Base-by-base conservation (phyloP, 352 stramenopile species). In the Phytophthora pistaciae region DNA sequence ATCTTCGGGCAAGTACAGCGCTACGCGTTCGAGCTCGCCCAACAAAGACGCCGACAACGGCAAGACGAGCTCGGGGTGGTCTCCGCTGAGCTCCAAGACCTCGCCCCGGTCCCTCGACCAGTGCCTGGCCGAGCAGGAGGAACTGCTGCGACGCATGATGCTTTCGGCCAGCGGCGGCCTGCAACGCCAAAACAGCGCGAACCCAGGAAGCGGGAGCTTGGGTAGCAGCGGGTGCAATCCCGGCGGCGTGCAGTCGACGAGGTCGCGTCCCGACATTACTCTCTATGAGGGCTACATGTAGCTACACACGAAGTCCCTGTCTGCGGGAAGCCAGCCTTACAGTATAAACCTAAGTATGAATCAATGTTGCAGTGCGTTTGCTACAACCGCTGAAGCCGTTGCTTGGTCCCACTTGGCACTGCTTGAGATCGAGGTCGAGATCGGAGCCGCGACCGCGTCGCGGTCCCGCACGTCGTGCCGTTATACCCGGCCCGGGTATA, bases 81-180 rank as follows among this genome's bases (percentile, higher is more conserved):
- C 53, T 71, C 50, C 68, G 29, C 49, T 73, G 23, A 25, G 20
- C 52, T 74, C 59, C 31, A 77, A 77, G 50, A 60, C 21, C 5
- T 80, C 76, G 8, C 73, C 76, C 2, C 73, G 73, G 18, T 79
- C 77, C 2, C 42, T 84, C 21, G 77, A 82, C 50, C 70, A 84
- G 57, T 64, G 73, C 38, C 73, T 84, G 18, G 77, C 77, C 8
- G 77, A 84, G 62, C 77, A 84, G 55, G 77, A 84, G 38, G 74
- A 84, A 48, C 59, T 84, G 36, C 70, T 84, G 13, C 70, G 76
- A n/a, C 68, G 68, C 23, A 77, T 77, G 72, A 83, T 83, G 69
- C 63, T 80, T n/a, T 79, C 73, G 23, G 70, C 63, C 31, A 83
- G 62, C 33, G 70, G 62, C 33, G 70, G 59, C 9, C 40, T 68